Evolutionary conservation across 106 monocot genomes (phyloP).

Genomic region (Gastrodia elata): DNA sequence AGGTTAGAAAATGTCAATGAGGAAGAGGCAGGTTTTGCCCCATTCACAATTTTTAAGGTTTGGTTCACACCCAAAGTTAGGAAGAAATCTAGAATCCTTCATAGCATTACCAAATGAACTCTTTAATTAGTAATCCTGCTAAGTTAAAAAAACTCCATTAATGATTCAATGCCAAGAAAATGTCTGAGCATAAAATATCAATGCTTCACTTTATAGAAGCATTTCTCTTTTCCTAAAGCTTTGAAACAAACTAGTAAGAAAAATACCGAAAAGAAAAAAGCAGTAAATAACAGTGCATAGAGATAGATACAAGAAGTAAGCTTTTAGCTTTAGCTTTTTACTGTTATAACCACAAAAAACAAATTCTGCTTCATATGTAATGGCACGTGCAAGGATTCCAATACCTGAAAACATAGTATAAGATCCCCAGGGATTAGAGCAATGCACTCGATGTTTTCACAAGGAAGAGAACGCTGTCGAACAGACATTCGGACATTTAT

Average conservation of each 20-base stretch:
- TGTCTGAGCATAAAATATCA: neutral
- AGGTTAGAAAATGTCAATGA: no score
- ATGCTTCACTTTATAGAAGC: neutral
- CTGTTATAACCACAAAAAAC: neutral
- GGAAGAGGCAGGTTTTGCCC: no score
- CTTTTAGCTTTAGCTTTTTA: neutral
- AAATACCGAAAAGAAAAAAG: neutral
- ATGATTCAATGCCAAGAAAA: neutral
- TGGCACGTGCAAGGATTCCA: neutral
- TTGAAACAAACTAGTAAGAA: neutral
- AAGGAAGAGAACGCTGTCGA: conserved; percentile 90
- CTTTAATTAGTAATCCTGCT: neutral
- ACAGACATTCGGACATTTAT: conserved; percentile 72
- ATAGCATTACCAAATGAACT: neutral
- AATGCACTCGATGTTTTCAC: conserved; percentile 83
- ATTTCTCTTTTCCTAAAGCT: neutral
- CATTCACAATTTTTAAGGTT: no score
- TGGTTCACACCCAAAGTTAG: no score
- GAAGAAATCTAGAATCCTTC: no score
- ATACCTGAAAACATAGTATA: conserved; percentile 95
- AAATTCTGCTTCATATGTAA: neutral
- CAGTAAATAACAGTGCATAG: neutral
- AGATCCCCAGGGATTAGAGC: conserved; percentile 91
- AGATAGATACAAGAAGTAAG: neutral
- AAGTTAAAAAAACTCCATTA: no score